Conservation (phyloP, 257 asterid species). For the Gynochthodes officinalis region DNA sequence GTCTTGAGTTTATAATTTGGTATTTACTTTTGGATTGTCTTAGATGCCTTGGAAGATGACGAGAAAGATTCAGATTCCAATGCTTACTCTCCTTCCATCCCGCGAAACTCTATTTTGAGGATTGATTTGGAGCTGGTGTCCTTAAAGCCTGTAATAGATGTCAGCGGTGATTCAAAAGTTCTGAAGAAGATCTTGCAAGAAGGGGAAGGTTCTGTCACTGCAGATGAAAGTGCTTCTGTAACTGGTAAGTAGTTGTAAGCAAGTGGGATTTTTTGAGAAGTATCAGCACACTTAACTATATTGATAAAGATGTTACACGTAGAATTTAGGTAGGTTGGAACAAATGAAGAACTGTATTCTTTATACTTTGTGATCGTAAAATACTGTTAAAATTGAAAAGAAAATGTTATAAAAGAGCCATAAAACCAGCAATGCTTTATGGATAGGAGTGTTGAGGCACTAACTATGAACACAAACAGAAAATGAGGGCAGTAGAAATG, state of each 20-base stretch:
- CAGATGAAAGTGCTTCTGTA: slow-evolving; percentile 66
- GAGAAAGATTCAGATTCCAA: slow-evolving; percentile 28
- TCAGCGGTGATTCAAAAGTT: slow-evolving; percentile 57
- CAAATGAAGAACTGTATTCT: too few species aligned
- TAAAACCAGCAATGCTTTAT: too few species aligned
- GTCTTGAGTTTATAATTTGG: background rate
- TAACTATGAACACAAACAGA: too few species aligned
- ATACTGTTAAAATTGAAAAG: too few species aligned
- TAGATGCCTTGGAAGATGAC: slow-evolving; percentile 57
- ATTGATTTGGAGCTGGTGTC: slow-evolving; percentile 49
- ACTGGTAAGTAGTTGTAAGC: slow-evolving; percentile 41
- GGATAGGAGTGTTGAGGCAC: too few species aligned
- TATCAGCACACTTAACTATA: background rate
- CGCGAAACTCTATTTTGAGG: slow-evolving; percentile 42
- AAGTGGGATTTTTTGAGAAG: background rate
- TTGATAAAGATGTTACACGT: too few species aligned
- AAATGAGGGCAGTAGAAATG: too few species aligned
- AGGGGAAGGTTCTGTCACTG: slow-evolving; percentile 57
- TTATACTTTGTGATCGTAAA: too few species aligned
- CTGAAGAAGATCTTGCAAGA: slow-evolving; percentile 59
- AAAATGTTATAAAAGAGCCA: too few species aligned
- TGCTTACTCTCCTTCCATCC: slow-evolving; percentile 34
- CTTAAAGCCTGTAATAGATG: slow-evolving; percentile 50
- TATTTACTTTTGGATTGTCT: slow-evolving; percentile 18
- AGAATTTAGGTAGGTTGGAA: too few species aligned